Conservation (phyloP, 2,329 filamentous ascomycete species). For the Rutstroemia sp. region DNA sequence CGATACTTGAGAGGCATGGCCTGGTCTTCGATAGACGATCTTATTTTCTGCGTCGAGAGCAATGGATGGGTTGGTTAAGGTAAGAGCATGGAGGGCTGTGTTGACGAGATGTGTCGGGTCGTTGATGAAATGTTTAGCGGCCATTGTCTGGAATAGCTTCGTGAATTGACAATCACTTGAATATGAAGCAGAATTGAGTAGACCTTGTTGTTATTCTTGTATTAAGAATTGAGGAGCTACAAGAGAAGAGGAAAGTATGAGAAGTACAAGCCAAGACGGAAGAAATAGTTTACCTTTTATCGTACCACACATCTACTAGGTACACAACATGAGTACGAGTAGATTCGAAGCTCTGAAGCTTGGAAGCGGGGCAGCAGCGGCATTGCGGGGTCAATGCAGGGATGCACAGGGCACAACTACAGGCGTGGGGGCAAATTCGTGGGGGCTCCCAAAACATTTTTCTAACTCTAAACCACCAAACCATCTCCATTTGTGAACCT, state of each 20-base stretch:
- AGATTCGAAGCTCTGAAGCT: neutral
- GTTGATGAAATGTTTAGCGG: constrained; percentile 81
- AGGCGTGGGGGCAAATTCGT: neutral
- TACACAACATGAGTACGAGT: too few relatives aligned
- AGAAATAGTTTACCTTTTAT: neutral
- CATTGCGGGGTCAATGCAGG: too few relatives aligned
- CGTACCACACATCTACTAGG: neutral
- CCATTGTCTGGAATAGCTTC: constrained; percentile 32
- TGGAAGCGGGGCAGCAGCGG: neutral
- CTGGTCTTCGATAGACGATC: constrained; percentile 68
- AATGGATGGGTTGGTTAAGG: constrained; percentile 76
- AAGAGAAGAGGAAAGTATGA: neutral
- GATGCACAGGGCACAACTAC: neutral
- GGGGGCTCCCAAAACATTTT: neutral
- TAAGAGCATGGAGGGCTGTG: constrained; percentile 67
- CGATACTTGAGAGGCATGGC: constrained; percentile 57
- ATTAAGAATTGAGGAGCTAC: neutral
- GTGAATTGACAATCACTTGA: neutral
- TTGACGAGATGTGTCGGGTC: constrained; percentile 73
- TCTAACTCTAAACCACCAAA: neutral
- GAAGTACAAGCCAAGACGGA: neutral
- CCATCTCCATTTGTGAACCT: neutral
- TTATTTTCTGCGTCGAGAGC: constrained; percentile 75
- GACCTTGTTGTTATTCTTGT: neutral
- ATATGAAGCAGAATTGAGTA: neutral